Conservation (phyloP, 2,329 filamentous ascomycete species). For the Cercospora janseana region DNA sequence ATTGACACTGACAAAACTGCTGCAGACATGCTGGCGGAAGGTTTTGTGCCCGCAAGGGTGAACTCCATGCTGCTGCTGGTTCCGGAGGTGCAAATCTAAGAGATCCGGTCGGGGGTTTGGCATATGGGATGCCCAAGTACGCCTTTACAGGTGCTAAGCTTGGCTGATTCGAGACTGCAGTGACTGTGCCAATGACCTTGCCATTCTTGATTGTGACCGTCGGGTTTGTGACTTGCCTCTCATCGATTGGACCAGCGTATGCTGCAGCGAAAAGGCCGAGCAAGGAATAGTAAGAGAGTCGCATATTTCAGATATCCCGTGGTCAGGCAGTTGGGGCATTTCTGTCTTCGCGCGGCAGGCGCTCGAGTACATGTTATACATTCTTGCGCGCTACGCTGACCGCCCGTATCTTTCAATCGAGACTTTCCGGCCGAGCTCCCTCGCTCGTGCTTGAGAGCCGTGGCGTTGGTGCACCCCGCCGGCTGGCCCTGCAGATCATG, state of each 20-base stretch:
- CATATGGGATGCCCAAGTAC: conserved; percentile 27
- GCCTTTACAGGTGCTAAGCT: conserved; percentile 20
- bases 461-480: no score
- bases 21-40: conserved; percentile 26
- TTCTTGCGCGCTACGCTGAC: no score
- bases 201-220: conserved; percentile 25
- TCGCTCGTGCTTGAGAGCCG: no score
- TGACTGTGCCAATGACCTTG: conserved; percentile 23
- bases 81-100: conserved; percentile 25
- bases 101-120: conserved; percentile 19
- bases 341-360: no score
- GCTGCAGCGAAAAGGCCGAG: neutral
- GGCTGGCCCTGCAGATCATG: no score
- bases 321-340: no score
- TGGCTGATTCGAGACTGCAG: conserved; percentile 20
- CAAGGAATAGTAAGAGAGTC: neutral
- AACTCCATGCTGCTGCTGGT: conserved; percentile 14
- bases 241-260: conserved; percentile 1
- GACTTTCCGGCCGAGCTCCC: no score
- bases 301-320: no score
- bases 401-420: no score
- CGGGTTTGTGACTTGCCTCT: conserved; percentile 11
- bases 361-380: no score
- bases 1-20: conserved; percentile 17
- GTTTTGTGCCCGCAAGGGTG: conserved; percentile 16